A percentile compares a stretch with the other conserved stretches of the same genome.
These are phyloP conservation scores for Agrocybe pediades DNA, from an alignment of 768 basidiomycete genomes.

Conservation along the genomic window DNA sequence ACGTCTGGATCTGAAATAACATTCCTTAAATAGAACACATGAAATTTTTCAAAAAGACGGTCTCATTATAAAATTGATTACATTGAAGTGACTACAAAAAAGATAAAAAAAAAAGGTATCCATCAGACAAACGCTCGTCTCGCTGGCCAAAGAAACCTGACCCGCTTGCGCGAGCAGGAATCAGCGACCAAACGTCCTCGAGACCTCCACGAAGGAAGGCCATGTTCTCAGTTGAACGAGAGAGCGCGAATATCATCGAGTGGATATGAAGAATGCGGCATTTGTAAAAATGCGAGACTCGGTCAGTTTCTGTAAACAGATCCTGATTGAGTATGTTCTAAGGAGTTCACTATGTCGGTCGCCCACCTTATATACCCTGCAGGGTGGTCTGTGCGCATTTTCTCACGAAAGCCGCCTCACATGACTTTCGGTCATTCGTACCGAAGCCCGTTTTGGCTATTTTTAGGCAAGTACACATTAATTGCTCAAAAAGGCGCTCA, in stretches of 20 bases:
- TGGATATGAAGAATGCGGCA: constrained; percentile 73
- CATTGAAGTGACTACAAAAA: neutral
- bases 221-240: constrained; percentile 74
- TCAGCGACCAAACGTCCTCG: constrained; percentile 64
- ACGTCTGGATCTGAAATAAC: too few species aligned
- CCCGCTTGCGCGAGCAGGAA: constrained; percentile 28
- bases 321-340: constrained; percentile 82
- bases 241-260: constrained; percentile 66
- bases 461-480: neutral
- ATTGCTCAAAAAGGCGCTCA: neutral
- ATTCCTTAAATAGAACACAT: neutral
- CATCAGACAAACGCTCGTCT: constrained; percentile 68
- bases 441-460: neutral
- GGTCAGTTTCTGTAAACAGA: constrained; percentile 83
- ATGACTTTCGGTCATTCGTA: constrained; percentile 4
- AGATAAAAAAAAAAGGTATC: constrained; percentile 32
- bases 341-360: constrained; percentile 31
- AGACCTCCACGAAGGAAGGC: constrained; percentile 35
- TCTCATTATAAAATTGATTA: neutral
- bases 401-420: constrained; percentile 14
- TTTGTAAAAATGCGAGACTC: constrained; percentile 81
- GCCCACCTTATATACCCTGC: constrained; percentile 24
- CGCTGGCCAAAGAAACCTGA: constrained; percentile 42
- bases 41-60: neutral
- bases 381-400: constrained; percentile 32